Evolutionary conservation across 2,329 filamentous ascomycete species (phyloP).

Genomic region (Ceratocystis smalleyi): DNA sequence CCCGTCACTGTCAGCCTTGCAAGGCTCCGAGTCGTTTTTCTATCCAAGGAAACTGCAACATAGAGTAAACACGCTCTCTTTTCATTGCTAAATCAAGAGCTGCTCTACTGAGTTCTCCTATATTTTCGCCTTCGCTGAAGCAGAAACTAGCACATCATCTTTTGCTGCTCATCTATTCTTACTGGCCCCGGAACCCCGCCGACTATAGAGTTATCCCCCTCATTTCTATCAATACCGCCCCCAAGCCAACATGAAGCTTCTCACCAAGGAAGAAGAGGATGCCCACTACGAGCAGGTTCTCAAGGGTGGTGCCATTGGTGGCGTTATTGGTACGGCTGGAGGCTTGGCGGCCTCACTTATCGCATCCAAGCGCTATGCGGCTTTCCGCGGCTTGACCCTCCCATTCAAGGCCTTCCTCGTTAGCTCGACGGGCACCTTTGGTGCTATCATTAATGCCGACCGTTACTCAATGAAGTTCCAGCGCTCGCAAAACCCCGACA

Average conservation of each 20-base stretch:
- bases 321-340: constrained; percentile 47
- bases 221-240: background rate
- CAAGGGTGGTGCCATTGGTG: constrained; percentile 63
- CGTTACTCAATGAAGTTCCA: constrained; percentile 52
- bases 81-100: background rate
- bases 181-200: too few species aligned
- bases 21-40: background rate
- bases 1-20: background rate
- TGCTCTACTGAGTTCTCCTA: background rate
- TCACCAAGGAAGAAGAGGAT: constrained; percentile 82
- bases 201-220: background rate
- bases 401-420: constrained; percentile 87
- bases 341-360: constrained; percentile 53
- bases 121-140: too few species aligned
- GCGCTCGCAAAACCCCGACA: constrained; percentile 49
- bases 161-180: too few species aligned
- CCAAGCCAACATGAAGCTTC: constrained; percentile 62
- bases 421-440: constrained; percentile 66
- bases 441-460: constrained; percentile 78
- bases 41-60: background rate
- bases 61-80: background rate
- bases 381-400: constrained; percentile 66
- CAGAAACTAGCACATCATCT: too few species aligned
- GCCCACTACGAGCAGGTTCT: constrained; percentile 72
- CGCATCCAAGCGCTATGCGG: constrained; percentile 55